Base-by-base conservation (phyloP, 495 filamentous ascomycete genomes). In the Hamigera avellanea region DNA sequence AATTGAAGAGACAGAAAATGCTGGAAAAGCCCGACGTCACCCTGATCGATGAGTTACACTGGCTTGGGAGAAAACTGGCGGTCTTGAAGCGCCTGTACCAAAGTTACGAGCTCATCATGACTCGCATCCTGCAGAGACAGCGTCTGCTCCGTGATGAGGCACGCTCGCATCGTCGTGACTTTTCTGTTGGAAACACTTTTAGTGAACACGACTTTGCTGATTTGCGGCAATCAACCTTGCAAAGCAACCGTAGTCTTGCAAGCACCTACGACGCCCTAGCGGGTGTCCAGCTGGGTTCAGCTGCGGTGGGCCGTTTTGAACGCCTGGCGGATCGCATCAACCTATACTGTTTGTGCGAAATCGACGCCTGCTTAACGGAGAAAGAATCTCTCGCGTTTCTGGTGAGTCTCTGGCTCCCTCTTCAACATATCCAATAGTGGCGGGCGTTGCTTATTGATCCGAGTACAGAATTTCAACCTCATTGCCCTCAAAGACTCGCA, bases 401-500 rank as follows among this genome's bases (percentile, higher is more conserved):
- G 57, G 73, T 78, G 45, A 35, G 61, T 37, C 28, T 14, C 19
- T 18, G 7, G 9, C 7, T 10, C 0, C n/a, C 12, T n/a, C 17
- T 32, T 14, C n/a, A n/a, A n/a, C n/a, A n/a, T n/a, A n/a, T n/a
- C n/a, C n/a, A n/a, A n/a, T n/a, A n/a, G n/a, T n/a, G n/a, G 13
- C 14, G 34, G 18, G 31, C 15, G 12, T 27, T 21, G 3, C 26
- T 19, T 0, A 28, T n/a, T 12, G 10, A 5, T 25, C n/a, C 33
- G 32, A 30, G 14, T 2, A 26, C 32, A 86, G 81, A 86, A 86
- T 55, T 93, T 91, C 70, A 89, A 87, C 59, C 69, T 93, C 46
- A 86, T 84, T 37, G 79, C 85, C 9, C 77, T 89, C 48, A 84
- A 84, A 48, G 81, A 93, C 59, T 84, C 82, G 2, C 70, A 80